Percentiles rank a stretch among this genome's conserved stretches.
Evolutionary conservation across 345 rosid genomes (phyloP).

Genomic region (Pistacia vera): DNA sequence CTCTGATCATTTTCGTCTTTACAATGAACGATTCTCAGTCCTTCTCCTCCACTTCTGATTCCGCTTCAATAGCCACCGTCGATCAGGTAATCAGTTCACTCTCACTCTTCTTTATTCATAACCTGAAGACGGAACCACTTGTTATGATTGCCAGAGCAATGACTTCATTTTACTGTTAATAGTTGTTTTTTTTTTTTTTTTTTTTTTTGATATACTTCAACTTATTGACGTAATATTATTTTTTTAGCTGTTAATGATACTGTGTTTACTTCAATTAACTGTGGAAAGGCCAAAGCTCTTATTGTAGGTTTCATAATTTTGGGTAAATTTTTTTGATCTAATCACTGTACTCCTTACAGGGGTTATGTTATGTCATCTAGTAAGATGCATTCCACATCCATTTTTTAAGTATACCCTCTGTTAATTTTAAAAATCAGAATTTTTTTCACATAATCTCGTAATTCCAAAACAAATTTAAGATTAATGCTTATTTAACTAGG

Average conservation of each 20-base stretch:
- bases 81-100: slow-evolving; percentile 55
- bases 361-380: no score
- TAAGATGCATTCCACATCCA: no score
- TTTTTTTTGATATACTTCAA: background rate
- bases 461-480: no score
- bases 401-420: no score
- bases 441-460: no score
- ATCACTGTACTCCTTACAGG: no score
- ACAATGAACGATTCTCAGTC: slow-evolving; percentile 74
- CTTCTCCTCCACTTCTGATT: slow-evolving; percentile 61
- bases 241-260: background rate
- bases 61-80: slow-evolving; percentile 59
- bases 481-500: no score
- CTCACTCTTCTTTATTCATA: background rate
- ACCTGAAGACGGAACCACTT: no score
- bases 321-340: no score
- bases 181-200: background rate
- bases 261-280: background rate
- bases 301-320: background rate
- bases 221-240: background rate
- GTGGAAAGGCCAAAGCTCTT: background rate
- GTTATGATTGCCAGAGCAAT: background rate
- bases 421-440: no score
- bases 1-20: slow-evolving; percentile 12
- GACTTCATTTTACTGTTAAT: background rate